Conservation (phyloP, 208 protist species). For the Trypanosoma congolense region DNA sequence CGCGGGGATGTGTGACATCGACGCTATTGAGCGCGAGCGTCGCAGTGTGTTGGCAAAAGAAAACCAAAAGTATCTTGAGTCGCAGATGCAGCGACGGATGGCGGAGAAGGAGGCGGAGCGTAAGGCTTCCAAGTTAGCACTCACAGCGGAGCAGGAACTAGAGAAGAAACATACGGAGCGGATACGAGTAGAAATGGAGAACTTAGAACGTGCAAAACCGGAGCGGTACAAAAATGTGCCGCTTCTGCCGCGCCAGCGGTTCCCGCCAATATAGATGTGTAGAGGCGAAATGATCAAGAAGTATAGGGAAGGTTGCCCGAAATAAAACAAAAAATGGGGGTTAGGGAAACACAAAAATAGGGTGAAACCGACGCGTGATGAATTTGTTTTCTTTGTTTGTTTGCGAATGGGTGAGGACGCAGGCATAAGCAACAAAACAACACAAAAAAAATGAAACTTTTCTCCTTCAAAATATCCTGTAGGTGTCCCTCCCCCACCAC, state of each 20-base stretch:
- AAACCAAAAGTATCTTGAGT: slow-evolving; percentile 62
- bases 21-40: slow-evolving; percentile 33
- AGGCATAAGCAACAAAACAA: too few species aligned
- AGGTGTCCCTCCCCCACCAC: too few species aligned
- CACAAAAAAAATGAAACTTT: too few species aligned
- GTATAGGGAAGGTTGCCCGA: not conserved
- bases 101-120: slow-evolving; percentile 38
- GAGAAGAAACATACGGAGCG: slow-evolving; percentile 53
- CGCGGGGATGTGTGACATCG: slow-evolving; percentile 24
- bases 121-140: slow-evolving; percentile 29
- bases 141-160: slow-evolving; percentile 56
- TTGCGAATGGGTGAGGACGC: too few species aligned
- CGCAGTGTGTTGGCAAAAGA: slow-evolving; percentile 47
- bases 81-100: slow-evolving; percentile 50
- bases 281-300: not conserved
- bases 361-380: too few species aligned
- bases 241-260: slow-evolving; percentile 43
- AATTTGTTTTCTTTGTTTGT: too few species aligned
- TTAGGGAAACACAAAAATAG: not conserved
- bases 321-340: not conserved
- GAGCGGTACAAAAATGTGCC: slow-evolving; percentile 67
- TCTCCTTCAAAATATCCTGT: too few species aligned
- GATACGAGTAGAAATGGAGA: slow-evolving; percentile 65
- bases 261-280: slow-evolving; percentile 27
- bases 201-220: slow-evolving; percentile 73